These are phyloP conservation scores for Borovskyia barvae DNA, from an alignment of 208 protist genomes.

Conservation along the genomic window DNA sequence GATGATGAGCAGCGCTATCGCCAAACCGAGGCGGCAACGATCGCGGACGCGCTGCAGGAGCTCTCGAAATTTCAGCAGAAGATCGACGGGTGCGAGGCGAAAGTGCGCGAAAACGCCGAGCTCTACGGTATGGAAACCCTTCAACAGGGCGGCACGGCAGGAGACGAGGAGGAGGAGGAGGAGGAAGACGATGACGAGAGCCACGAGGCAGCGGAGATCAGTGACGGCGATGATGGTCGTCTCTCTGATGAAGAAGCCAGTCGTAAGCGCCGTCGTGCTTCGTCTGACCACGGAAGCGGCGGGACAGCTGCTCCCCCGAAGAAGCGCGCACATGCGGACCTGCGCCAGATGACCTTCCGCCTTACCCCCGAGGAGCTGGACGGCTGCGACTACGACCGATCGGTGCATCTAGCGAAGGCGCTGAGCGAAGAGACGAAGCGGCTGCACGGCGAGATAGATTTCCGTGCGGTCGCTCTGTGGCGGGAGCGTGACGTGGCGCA, in stretches of 20 bases:
- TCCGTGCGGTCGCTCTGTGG: slow-evolving; percentile 96
- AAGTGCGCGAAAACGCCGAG: slow-evolving; percentile 82
- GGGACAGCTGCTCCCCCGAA: neutral
- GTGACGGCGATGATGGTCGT: neutral
- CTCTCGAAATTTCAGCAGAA: slow-evolving; percentile 86
- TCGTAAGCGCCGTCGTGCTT: neutral
- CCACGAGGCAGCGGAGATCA: slow-evolving; percentile 14
- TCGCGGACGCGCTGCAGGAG: slow-evolving; percentile 80
- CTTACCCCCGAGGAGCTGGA: slow-evolving; percentile 73
- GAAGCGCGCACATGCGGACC: slow-evolving; percentile 22
- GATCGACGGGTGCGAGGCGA: slow-evolving; percentile 84
- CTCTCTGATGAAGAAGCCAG: neutral
- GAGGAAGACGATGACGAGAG: slow-evolving; percentile 21
- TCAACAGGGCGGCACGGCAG: slow-evolving; percentile 28
- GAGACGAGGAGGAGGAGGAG: slow-evolving; percentile 32
- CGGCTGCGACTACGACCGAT: slow-evolving; percentile 76
- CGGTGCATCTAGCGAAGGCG: slow-evolving; percentile 85
- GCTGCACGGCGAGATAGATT: slow-evolving; percentile 89
- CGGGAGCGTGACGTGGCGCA: slow-evolving; percentile 88
- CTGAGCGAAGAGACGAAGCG: slow-evolving; percentile 86
- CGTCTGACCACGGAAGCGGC: neutral
- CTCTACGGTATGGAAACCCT: slow-evolving; percentile 87
- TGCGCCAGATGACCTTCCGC: slow-evolving; percentile 55
- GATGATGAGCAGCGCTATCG: slow-evolving; percentile 84
- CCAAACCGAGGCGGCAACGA: slow-evolving; percentile 71